Evolutionary conservation across 495 filamentous ascomycete species (phyloP).

Genomic region (Trichoderma gamsii): DNA sequence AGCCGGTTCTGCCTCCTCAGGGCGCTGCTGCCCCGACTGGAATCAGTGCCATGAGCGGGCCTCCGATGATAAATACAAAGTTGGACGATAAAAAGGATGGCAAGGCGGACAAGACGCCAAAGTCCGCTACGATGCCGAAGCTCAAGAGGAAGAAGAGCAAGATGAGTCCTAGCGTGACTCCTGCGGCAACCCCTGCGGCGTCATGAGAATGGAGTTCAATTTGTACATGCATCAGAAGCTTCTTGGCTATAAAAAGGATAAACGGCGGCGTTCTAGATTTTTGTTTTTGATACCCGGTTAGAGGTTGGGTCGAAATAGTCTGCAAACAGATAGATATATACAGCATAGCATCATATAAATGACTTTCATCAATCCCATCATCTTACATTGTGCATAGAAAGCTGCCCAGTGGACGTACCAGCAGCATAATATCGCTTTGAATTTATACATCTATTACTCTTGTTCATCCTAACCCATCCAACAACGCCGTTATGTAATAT

Average conservation of each 20-base stretch:
- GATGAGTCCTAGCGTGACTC: conserved; percentile 21
- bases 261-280: background rate
- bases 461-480: background rate
- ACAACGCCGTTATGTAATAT: background rate
- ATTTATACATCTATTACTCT: background rate
- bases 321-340: background rate
- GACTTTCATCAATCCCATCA: background rate
- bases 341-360: background rate
- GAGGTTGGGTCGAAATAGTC: background rate
- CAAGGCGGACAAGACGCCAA: conserved; percentile 44
- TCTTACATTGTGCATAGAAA: background rate
- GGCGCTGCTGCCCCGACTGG: background rate
- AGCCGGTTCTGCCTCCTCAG: conserved; percentile 22
- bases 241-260: background rate
- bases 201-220: background rate
- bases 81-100: conserved; percentile 34
- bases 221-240: background rate
- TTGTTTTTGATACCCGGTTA: background rate
- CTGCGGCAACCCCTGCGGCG: conserved; percentile 22
- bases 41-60: conserved; percentile 17
- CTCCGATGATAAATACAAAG: conserved; percentile 33
- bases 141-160: conserved; percentile 57
- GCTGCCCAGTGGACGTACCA: background rate
- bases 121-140: conserved; percentile 42
- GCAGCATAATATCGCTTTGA: background rate